phyloP scores from a whole-genome alignment of 352 stramenopile species.

The Pythium plurisporium region DNA sequence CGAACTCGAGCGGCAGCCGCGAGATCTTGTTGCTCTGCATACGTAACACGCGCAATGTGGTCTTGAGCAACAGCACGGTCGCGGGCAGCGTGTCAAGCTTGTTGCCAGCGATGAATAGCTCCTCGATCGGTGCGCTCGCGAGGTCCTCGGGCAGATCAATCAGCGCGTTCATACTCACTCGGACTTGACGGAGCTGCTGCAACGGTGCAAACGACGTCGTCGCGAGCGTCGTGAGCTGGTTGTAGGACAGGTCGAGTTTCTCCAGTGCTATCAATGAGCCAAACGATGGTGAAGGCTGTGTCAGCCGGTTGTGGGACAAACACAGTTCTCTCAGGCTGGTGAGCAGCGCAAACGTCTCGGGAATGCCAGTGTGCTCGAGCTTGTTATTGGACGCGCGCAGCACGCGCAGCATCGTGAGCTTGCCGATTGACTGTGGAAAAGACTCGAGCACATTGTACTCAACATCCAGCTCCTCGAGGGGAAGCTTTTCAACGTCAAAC shows the following conservation, averaged over 20 bases:
- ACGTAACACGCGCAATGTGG: conserved; percentile 37
- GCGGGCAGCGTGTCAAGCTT: conserved; percentile 40
- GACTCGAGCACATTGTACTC: conserved; percentile 54
- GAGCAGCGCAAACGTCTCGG: conserved; percentile 34
- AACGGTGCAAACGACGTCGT: conserved; percentile 40
- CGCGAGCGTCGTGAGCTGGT: conserved; percentile 44
- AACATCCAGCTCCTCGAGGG: conserved; percentile 55
- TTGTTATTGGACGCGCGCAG: conserved; percentile 49
- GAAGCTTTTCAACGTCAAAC: conserved; percentile 21
- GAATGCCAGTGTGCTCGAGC: conserved; percentile 25
- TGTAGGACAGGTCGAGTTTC: conserved; percentile 64
- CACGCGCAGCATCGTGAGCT: conserved; percentile 34
- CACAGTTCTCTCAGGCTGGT: conserved; percentile 32
- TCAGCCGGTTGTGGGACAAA: conserved; percentile 54
- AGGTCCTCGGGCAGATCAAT: conserved; percentile 39
- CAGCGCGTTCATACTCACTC: conserved; percentile 48
- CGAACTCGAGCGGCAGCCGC: conserved; percentile 55
- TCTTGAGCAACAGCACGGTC: conserved; percentile 35
- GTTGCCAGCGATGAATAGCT: conserved; percentile 62
- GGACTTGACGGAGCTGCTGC: conserved; percentile 30
- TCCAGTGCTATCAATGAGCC: conserved; percentile 28
- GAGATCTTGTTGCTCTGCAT: conserved; percentile 75
- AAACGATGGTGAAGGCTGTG: conserved; percentile 24
- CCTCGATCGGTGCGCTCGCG: conserved; percentile 32
- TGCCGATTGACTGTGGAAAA: conserved; percentile 39